A percentile compares a stretch with the other conserved stretches of the same genome.
Evolutionary conservation across 495 filamentous ascomycete species (phyloP).

Genomic region (Tuber melanosporum): DNA sequence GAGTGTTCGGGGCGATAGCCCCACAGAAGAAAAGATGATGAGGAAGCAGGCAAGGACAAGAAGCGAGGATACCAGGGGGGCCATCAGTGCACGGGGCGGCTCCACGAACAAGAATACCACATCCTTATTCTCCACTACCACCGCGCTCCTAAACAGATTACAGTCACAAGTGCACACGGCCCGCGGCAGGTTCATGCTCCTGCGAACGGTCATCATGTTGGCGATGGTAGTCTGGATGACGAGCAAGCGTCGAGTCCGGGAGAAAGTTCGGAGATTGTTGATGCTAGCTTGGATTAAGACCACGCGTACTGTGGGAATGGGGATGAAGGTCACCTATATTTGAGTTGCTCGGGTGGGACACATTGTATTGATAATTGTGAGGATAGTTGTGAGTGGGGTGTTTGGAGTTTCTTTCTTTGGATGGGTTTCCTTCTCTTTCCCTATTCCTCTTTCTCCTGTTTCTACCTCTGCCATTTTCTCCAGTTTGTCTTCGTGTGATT

Average conservation of each 20-base stretch:
- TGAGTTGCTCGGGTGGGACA: constrained; percentile 40
- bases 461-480: constrained; percentile 5
- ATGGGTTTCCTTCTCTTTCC: constrained; percentile 10
- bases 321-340: constrained; percentile 96
- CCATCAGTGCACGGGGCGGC: constrained; percentile 21
- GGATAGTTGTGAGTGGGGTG: constrained; percentile 28
- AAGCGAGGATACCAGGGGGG: constrained; percentile 5
- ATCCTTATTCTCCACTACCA: constrained; percentile 57
- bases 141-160: constrained; percentile 55
- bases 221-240: constrained; percentile 73
- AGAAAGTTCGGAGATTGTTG: constrained; percentile 62
- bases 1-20: constrained; percentile 12
- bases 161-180: constrained; percentile 35
- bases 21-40: constrained; percentile 4
- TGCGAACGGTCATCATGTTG: constrained; percentile 72
- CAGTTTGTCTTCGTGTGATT: constrained; percentile 25
- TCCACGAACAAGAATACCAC: constrained; percentile 50
- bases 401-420: constrained; percentile 20
- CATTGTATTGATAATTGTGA: neutral
- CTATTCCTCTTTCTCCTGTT: constrained; percentile 5
- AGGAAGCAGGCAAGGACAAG: constrained; percentile 2
- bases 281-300: constrained; percentile 75
- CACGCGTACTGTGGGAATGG: constrained; percentile 82
- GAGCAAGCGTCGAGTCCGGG: constrained; percentile 64
- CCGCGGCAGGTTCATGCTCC: constrained; percentile 44